Evolutionary conservation across 2,329 filamentous ascomycete genomes (phyloP).

Genomic region (Peltaster fructicola): DNA sequence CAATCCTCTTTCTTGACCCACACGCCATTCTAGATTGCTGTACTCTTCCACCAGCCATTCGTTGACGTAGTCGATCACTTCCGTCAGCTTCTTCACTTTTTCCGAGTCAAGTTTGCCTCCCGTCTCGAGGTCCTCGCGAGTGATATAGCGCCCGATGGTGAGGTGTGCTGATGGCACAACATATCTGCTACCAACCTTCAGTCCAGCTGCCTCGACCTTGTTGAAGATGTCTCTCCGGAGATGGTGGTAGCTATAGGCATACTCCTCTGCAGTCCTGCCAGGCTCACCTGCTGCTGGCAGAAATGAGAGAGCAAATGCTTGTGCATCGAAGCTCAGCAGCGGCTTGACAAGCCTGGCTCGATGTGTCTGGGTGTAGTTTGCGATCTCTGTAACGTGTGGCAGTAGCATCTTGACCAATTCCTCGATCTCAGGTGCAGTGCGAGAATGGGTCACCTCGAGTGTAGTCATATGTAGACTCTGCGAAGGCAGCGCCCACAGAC

Average conservation of each 20-base stretch:
- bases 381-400: slow-evolving; percentile 39
- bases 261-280: slow-evolving; percentile 27
- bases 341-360: slow-evolving; percentile 66
- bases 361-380: slow-evolving; percentile 47
- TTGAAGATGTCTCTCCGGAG: slow-evolving; percentile 62
- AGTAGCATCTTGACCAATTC: slow-evolving; percentile 39
- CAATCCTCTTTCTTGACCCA: slow-evolving; percentile 72
- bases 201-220: slow-evolving; percentile 40
- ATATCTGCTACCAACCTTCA: slow-evolving; percentile 63
- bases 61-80: slow-evolving; percentile 60
- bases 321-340: slow-evolving; percentile 64
- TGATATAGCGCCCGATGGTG: slow-evolving; percentile 68
- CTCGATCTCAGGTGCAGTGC: slow-evolving; percentile 50
- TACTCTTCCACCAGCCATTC: slow-evolving; percentile 51
- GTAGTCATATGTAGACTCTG: slow-evolving; percentile 68
- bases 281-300: slow-evolving; percentile 51
- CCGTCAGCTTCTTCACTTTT: slow-evolving; percentile 47
- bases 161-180: slow-evolving; percentile 80
- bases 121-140: slow-evolving; percentile 37
- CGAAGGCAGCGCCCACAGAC: slow-evolving; percentile 71
- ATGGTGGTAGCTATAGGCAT: slow-evolving; percentile 77
- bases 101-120: slow-evolving; percentile 29
- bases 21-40: slow-evolving; percentile 55
- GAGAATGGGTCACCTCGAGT: slow-evolving; percentile 69
- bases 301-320: slow-evolving; percentile 74